phyloP scores from a whole-genome alignment of 805 yeast genomes.

The Cyberlindnera amylophila region DNA sequence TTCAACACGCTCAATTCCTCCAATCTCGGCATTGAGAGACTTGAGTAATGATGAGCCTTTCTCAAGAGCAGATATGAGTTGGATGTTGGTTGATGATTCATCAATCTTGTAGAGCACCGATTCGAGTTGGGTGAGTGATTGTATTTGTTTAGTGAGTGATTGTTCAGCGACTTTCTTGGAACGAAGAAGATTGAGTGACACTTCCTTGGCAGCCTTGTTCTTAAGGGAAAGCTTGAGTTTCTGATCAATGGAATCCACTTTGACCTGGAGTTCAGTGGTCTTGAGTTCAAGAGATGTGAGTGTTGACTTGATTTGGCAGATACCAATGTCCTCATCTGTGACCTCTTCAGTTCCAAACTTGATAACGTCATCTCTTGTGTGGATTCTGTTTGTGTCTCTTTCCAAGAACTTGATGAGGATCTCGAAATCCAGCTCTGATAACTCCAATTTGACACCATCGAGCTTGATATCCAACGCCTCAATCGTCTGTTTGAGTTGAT shows the following conservation, averaged over 20 bases:
- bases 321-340: slow-evolving; percentile 32
- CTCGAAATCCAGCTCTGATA: slow-evolving; percentile 22
- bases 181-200: slow-evolving; percentile 32
- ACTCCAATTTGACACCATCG: neutral
- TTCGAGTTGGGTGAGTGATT: slow-evolving; percentile 35
- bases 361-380: slow-evolving; percentile 16
- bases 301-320: slow-evolving; percentile 31
- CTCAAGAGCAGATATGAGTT: slow-evolving; percentile 35
- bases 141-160: slow-evolving; percentile 31
- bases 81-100: slow-evolving; percentile 38
- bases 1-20: slow-evolving; percentile 41
- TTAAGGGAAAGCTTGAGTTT: slow-evolving; percentile 23
- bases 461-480: slow-evolving; percentile 4
- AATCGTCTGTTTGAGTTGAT: slow-evolving; percentile 9
- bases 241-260: slow-evolving; percentile 16
- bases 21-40: slow-evolving; percentile 37
- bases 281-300: slow-evolving; percentile 20
- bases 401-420: slow-evolving; percentile 20
- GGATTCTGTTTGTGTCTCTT: slow-evolving; percentile 20
- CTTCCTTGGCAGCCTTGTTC: slow-evolving; percentile 22
- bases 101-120: slow-evolving; percentile 39
- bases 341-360: slow-evolving; percentile 23
- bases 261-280: slow-evolving; percentile 22
- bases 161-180: slow-evolving; percentile 34
- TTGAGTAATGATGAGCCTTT: slow-evolving; percentile 34